A percentile compares a stretch with the other conserved stretches of the same genome.
phyloP scores from a whole-genome alignment of 768 basidiomycete species.

The Kwoniella dendrophila region DNA sequence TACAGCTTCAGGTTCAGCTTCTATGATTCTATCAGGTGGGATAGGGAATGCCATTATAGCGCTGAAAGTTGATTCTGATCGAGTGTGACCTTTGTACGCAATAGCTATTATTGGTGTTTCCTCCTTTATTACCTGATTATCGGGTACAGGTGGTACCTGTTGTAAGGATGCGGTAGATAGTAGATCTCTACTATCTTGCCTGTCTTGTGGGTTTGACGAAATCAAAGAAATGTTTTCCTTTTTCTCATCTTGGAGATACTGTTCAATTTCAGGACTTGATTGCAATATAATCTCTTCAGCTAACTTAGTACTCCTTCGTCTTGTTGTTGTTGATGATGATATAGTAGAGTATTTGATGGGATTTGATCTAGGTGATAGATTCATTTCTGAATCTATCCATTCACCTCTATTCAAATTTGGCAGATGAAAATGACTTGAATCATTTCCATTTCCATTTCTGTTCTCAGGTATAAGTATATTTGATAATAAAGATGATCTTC shows the following conservation, averaged over 20 bases:
- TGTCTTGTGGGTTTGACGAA: not conserved
- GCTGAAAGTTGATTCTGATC: conserved; percentile 18
- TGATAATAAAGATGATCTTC: conserved; percentile 3
- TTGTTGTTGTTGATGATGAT: not conserved
- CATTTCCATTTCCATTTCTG: too few species aligned
- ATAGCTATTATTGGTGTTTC: not conserved
- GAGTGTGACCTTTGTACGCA: not conserved
- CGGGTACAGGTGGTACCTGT: too few species aligned
- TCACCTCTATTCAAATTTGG: conserved; percentile 15
- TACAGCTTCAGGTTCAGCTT: not conserved
- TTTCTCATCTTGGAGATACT: not conserved
- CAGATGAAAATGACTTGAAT: too few species aligned
- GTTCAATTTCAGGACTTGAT: not conserved
- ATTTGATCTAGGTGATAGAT: conserved; percentile 16
- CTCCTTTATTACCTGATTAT: not conserved
- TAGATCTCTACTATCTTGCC: not conserved
- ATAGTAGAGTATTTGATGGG: not conserved
- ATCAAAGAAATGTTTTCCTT: not conserved
- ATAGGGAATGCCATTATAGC: conserved; percentile 23
- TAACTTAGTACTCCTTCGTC: conserved; percentile 3
- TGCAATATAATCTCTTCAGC: not conserved
- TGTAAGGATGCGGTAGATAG: not conserved
- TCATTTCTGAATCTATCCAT: conserved; percentile 18
- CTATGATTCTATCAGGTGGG: conserved; percentile 19
- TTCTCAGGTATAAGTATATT: not conserved